Evolutionary conservation across 1,284 basidiomycete genomes (phyloP).

Genomic region (Pisolithus thermaeus): DNA sequence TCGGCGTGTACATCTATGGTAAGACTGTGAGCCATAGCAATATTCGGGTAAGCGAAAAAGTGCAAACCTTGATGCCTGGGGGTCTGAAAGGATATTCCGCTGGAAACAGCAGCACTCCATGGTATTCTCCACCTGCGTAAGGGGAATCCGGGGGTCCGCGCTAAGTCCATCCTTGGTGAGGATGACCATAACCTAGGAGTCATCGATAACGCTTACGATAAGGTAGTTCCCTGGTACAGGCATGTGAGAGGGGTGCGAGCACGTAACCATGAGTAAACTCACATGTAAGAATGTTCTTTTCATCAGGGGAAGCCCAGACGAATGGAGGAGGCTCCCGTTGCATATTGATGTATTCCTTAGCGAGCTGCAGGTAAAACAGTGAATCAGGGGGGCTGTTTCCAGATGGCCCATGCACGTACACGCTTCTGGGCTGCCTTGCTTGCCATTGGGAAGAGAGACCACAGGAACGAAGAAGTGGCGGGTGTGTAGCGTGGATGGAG

Average conservation of each 20-base stretch:
- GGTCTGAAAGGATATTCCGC: slow-evolving; percentile 93
- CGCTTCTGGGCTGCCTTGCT: slow-evolving; percentile 81
- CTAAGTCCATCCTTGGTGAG: slow-evolving; percentile 34
- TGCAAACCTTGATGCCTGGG: slow-evolving; percentile 86
- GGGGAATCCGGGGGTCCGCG: slow-evolving; percentile 91
- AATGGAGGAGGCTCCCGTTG: slow-evolving; percentile 91
- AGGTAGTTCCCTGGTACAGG: slow-evolving; percentile 76
- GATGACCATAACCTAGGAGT: neutral
- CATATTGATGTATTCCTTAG: slow-evolving; percentile 90
- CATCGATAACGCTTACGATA: slow-evolving; percentile 51
- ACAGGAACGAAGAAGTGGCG: neutral
- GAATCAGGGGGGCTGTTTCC: neutral
- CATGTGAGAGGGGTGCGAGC: slow-evolving; percentile 4
- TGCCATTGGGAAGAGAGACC: slow-evolving; percentile 46
- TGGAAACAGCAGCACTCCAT: slow-evolving; percentile 85
- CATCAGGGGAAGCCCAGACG: slow-evolving; percentile 89
- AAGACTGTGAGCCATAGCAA: slow-evolving; percentile 5
- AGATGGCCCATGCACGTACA: slow-evolving; percentile 37
- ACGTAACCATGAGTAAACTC: slow-evolving; percentile 27
- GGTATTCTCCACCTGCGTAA: slow-evolving; percentile 90
- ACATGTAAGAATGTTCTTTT: slow-evolving; percentile 93
- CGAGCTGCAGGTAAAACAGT: slow-evolving; percentile 45
- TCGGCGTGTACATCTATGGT: slow-evolving; percentile 84
- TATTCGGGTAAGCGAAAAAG: neutral
- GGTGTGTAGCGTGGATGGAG: slow-evolving; percentile 14